Evolutionary conservation across 2,329 filamentous ascomycete genomes (phyloP), one percentile per base, ranked within the genome.

Genomic region (Exophiala oligosperma): DNA sequence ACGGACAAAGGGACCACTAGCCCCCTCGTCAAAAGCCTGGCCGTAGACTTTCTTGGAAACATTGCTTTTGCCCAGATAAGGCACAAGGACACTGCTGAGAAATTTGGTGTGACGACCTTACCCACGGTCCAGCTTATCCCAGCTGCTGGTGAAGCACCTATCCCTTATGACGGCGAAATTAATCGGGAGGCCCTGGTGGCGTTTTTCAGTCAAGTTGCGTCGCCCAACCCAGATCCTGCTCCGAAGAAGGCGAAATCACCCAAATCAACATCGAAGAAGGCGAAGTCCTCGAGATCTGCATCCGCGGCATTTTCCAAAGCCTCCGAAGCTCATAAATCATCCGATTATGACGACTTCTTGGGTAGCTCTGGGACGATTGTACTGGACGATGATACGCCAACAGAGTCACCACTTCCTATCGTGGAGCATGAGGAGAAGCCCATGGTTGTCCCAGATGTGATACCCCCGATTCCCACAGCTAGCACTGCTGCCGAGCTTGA

Each of bases 1-100:
- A 95, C 90, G 2, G 90, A 96, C 56, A 99, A 97, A 79, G 91
- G 92, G 23, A 88, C 89, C 4, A 93, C 90, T 0, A 93, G 90
- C 71, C 85, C 92, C 9, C 79, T 96, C 24, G 77, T 97, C 64
- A 90, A 89, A 73, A 87, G 91, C 60, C 74, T 97, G 54, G 92
- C 94, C 5, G 91, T 97, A 67, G 94, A 97, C 71, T 99, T 93
- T 74, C 81, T 94, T 26, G 92, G 87, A 37, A 84, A 85, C 56
- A 85, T 97, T 62, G 81, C 83, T 2, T 80, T 99, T 37, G 93
- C 86, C 7, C 93, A 97, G 74, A 83, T 96, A 55, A 85, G 92
- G 57, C 82, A 88, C 76, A 96, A 92, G 74, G 91, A 97, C 73
- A 81, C 81, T 53, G 82, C 81, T 41, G 82, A 89, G 59, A 83